phyloP scores from a whole-genome alignment of 768 basidiomycete species.

The Botryobasidium botryosum region DNA sequence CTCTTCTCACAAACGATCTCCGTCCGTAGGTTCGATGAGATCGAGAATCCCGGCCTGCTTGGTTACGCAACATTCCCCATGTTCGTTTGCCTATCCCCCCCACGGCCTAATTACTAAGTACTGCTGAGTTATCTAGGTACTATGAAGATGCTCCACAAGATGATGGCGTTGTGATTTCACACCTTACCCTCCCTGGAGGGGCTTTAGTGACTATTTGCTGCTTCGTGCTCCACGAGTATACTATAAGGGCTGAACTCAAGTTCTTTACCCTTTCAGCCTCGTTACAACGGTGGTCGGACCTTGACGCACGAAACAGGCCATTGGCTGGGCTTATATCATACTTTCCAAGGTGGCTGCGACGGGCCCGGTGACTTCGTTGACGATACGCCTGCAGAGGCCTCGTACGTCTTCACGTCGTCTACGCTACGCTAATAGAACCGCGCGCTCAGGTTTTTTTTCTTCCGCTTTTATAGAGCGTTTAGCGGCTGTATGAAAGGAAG shows the following conservation, averaged over 20 bases:
- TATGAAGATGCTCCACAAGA: not conserved
- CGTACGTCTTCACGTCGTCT: too few relatives aligned
- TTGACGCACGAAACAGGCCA: not conserved
- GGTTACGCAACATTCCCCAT: too few relatives aligned
- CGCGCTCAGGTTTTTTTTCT: too few relatives aligned
- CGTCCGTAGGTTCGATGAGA: too few relatives aligned
- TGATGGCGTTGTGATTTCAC: not conserved
- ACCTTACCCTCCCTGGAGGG: not conserved
- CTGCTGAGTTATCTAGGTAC: too few relatives aligned
- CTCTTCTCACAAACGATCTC: too few relatives aligned
- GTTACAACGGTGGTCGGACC: not conserved
- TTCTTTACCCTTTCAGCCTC: not conserved
- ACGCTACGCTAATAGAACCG: too few relatives aligned
- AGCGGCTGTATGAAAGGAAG: too few relatives aligned
- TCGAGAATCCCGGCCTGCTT: too few relatives aligned
- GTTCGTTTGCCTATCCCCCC: too few relatives aligned
- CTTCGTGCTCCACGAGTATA: not conserved
- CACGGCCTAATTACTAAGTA: too few relatives aligned
- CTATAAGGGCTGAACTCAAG: not conserved
- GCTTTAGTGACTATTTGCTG: not conserved
- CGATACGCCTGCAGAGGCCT: not conserved
- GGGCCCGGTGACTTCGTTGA: not conserved
- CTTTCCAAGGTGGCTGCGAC: not conserved
- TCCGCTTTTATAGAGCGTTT: too few relatives aligned
- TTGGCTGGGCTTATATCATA: not conserved